These are phyloP conservation scores for Crassisporium funariophilum DNA, from an alignment of 768 basidiomycete species.

Conservation along the genomic window DNA sequence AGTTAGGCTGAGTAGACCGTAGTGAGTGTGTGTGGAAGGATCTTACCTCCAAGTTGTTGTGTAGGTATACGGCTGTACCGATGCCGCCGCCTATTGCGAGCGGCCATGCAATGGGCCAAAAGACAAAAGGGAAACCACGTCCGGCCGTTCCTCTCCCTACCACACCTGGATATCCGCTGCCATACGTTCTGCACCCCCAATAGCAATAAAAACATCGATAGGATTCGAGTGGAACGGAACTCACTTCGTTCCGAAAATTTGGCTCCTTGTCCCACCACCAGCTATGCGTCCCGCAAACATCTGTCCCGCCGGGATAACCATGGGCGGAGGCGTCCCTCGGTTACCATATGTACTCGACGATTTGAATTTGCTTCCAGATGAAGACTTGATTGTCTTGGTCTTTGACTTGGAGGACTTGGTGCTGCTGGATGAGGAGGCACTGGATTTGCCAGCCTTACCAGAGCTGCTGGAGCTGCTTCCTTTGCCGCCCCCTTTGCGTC, in stretches of 20 bases:
- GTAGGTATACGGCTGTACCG: neutral
- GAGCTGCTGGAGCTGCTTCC: conserved; percentile 12
- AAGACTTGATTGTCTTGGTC: conserved; percentile 12
- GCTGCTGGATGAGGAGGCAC: neutral
- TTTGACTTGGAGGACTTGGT: conserved; percentile 16
- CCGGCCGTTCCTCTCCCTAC: too few relatives aligned
- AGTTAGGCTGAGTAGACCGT: too few relatives aligned
- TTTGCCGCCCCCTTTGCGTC: conserved; percentile 20
- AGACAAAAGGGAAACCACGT: conserved; percentile 2
- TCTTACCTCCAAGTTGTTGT: too few relatives aligned
- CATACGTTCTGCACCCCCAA: too few relatives aligned
- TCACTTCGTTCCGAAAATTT: conserved; percentile 48
- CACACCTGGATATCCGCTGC: too few relatives aligned
- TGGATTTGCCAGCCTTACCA: conserved; percentile 12
- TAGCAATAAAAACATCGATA: too few relatives aligned
- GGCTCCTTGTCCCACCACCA: conserved; percentile 49
- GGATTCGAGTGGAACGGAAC: too few relatives aligned
- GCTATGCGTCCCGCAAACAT: conserved; percentile 45
- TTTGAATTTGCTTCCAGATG: conserved; percentile 9
- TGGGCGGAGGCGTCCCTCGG: conserved; percentile 21
- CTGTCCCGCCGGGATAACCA: conserved; percentile 42
- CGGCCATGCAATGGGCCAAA: conserved; percentile 4
- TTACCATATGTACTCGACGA: conserved; percentile 19
- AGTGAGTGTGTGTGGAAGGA: too few relatives aligned
- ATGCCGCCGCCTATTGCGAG: neutral